A percentile compares a stretch with the other conserved stretches of the same genome.
These are phyloP conservation scores for Candida chilensis DNA, from an alignment of 805 yeast species.

Conservation along the genomic window DNA sequence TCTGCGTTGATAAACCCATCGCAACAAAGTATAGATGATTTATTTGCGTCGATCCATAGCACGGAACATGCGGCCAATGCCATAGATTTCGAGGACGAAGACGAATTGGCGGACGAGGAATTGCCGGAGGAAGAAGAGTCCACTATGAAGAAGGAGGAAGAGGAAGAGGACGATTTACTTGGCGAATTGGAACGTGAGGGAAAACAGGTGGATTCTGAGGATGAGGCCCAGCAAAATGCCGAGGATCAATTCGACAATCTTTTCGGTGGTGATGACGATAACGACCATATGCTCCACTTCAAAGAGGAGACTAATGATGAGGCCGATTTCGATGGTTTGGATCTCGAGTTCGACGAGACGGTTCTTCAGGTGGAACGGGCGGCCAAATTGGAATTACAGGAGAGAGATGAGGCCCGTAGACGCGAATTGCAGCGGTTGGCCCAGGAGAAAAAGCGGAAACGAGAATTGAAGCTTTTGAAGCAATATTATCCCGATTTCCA, in stretches of 20 bases:
- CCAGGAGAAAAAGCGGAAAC: slow-evolving; percentile 15
- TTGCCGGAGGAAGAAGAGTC: slow-evolving; percentile 18
- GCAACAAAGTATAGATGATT: no score
- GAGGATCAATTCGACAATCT: slow-evolving; percentile 30
- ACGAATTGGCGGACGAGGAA: slow-evolving; percentile 90
- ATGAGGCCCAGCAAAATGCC: slow-evolving; percentile 12
- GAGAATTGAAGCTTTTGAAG: slow-evolving; percentile 23
- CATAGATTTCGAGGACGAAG: slow-evolving; percentile 88
- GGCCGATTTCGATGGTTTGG: slow-evolving; percentile 27
- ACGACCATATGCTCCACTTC: no score
- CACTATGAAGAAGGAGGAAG: slow-evolving; percentile 5
- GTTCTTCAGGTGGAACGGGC: slow-evolving; percentile 8
- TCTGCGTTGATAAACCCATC: no score
- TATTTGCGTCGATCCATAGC: no score
- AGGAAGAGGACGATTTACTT: slow-evolving; percentile 13
- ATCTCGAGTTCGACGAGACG: slow-evolving; percentile 23
- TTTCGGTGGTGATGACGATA: slow-evolving; percentile 22
- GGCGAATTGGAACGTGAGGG: no score
- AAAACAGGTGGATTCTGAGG: no score
- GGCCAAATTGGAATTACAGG: slow-evolving; percentile 4
- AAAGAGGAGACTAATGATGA: no score
- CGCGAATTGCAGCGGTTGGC: slow-evolving; percentile 7
- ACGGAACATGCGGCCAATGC: slow-evolving; percentile 86
- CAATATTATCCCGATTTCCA: slow-evolving; percentile 58
- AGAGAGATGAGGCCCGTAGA: slow-evolving; percentile 3